Evolutionary conservation across 805 yeast genomes (phyloP).

Genomic region (Ogataea neopini): DNA sequence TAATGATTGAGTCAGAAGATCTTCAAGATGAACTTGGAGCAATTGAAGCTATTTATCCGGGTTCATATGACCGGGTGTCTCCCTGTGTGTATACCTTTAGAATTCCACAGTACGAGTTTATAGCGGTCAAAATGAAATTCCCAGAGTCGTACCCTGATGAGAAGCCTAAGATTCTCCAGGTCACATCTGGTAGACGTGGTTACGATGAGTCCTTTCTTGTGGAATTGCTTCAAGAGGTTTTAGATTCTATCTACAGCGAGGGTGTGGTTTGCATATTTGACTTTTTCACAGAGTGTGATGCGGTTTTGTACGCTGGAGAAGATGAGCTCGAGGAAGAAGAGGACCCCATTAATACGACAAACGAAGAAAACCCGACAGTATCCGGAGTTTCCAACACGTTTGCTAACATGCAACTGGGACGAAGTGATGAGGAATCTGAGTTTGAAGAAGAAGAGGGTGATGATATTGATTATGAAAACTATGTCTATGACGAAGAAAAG

Average conservation of each 20-base stretch:
- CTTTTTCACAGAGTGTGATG: conserved; percentile 65
- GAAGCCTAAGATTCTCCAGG: conserved; percentile 65
- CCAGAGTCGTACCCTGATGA: conserved; percentile 69
- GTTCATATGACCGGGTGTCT: conserved; percentile 42
- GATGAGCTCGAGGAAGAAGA: conserved; percentile 32
- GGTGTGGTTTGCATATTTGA: conserved; percentile 84
- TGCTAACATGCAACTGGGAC: conserved; percentile 8
- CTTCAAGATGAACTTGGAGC: conserved; percentile 75
- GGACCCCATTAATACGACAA: conserved; percentile 19
- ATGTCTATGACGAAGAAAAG: conserved; percentile 30
- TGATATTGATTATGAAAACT: conserved; percentile 13
- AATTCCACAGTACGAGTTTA: conserved; percentile 62
- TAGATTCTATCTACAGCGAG: conserved; percentile 51
- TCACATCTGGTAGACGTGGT: conserved; percentile 33
- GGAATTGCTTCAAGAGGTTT: conserved; percentile 47
- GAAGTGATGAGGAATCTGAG: conserved; percentile 1
- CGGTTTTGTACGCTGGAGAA: conserved; percentile 43
- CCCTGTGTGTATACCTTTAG: conserved; percentile 46
- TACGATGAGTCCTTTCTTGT: conserved; percentile 51
- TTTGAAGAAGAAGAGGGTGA: conserved; percentile 7
- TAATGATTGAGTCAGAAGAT: conserved; percentile 43
- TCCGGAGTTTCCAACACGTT: conserved; percentile 5
- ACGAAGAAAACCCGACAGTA: conserved; percentile 14
- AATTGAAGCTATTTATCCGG: conserved; percentile 86
- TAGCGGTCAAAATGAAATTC: conserved; percentile 67